phyloP scores from a whole-genome alignment of 805 yeast genomes.

The Sugiyamaella chiloensis region DNA sequence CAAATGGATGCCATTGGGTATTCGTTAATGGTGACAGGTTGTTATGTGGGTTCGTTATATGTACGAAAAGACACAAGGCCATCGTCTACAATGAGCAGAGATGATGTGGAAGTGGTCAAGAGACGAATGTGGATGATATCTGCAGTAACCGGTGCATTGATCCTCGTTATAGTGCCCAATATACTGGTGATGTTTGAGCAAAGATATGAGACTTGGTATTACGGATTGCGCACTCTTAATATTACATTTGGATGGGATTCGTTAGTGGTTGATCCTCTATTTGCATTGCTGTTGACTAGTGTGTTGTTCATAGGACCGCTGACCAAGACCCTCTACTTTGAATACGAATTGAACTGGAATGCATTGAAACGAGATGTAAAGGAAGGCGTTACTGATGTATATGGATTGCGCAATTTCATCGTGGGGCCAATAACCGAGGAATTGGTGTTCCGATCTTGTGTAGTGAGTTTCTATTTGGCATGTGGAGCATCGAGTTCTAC shows the following conservation, averaged over 20 bases:
- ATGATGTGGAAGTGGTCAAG: constrained; percentile 23
- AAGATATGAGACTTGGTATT: constrained; percentile 15
- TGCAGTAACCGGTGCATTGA: constrained; percentile 34
- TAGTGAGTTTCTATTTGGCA: constrained; percentile 32
- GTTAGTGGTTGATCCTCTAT: constrained; percentile 20
- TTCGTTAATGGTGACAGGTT: constrained; percentile 18
- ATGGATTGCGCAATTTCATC: constrained; percentile 53
- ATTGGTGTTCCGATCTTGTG: constrained; percentile 56
- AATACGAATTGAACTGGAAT: constrained; percentile 20
- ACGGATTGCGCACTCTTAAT: constrained; percentile 15
- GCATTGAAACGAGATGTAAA: constrained; percentile 22
- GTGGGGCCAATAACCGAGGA: constrained; percentile 82
- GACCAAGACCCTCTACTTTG: constrained; percentile 33
- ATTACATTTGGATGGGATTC: constrained; percentile 5
- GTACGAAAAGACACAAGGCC: constrained; percentile 24
- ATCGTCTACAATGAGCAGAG: constrained; percentile 19
- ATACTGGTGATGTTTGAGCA: constrained; percentile 9
- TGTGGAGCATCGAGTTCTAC: constrained; percentile 24
- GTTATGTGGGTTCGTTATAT: constrained; percentile 27
- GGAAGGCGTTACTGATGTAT: constrained; percentile 31
- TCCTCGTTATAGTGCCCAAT: constrained; percentile 26
- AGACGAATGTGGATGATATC: constrained; percentile 32
- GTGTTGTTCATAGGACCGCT: constrained; percentile 51
- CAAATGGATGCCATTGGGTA: constrained; percentile 6
- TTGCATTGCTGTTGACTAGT: constrained; percentile 34